These are phyloP conservation scores for Emmonsiellopsis sp. DNA, from an alignment of 2,329 filamentous ascomycete species.

Conservation along the genomic window DNA sequence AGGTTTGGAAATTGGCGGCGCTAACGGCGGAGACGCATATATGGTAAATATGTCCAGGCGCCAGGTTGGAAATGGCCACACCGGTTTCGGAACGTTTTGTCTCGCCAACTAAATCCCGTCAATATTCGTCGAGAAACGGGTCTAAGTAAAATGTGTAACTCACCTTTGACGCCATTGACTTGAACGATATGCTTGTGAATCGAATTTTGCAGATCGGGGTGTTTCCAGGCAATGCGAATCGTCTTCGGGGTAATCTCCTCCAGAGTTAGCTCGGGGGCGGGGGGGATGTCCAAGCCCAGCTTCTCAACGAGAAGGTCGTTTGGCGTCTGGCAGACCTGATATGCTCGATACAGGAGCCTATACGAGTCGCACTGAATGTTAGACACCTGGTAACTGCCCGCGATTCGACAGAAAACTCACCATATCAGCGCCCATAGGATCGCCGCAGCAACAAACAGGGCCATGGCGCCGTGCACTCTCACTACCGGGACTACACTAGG, in stretches of 20 bases:
- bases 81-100: conserved; percentile 71
- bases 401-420: conserved; percentile 22
- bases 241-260: conserved; percentile 82
- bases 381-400: not conserved
- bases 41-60: conserved; percentile 83
- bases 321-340: conserved; percentile 81
- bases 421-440: conserved; percentile 43
- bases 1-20: conserved; percentile 82
- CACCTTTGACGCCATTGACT: conserved; percentile 86
- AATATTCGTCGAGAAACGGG: conserved; percentile 5
- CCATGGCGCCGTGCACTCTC: conserved; percentile 41
- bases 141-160: conserved; percentile 5
- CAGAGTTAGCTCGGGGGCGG: conserved; percentile 79
- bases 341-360: conserved; percentile 78
- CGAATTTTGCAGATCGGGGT: conserved; percentile 55
- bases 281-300: conserved; percentile 87
- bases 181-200: conserved; percentile 85
- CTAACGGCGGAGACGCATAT: conserved; percentile 88
- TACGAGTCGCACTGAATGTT: not conserved
- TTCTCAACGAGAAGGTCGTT: conserved; percentile 85
- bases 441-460: conserved; percentile 38
- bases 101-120: conserved; percentile 59
- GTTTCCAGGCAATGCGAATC: conserved; percentile 84
- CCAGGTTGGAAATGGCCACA: conserved; percentile 82
- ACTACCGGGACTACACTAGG: conserved; percentile 37